Evolutionary conservation across 441 rosid species (phyloP), one percentile per base, ranked within the genome.

Genomic region (Croton laevigatus): DNA sequence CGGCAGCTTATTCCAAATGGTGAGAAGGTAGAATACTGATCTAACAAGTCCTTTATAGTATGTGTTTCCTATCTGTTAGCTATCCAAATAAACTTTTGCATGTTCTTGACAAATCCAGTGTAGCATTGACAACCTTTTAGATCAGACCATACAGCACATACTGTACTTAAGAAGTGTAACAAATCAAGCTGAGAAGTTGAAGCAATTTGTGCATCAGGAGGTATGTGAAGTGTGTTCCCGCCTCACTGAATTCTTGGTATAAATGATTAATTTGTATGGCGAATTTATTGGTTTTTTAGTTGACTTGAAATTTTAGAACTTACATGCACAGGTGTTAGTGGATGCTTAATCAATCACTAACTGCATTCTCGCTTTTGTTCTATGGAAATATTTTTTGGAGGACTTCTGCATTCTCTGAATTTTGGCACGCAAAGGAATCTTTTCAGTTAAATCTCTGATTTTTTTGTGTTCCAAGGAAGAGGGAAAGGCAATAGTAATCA

Each of bases 51-150:
- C 17, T 13, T 22, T 16, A 14, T 51, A 11, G 14, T 44, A 17
- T 16, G 11, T 62, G 8, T 38, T 54, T 59, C 37, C 23, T 34
- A n/a, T 38, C 42, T 4, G 65, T 27, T 14, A 54, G 2, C 34
- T 37, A 6, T 42, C 57, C 23, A 37, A 36, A 36, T 13, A 48
- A 52, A 19, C 49, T 69, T 46, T 62, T 5, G n/a, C 27, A 0
- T 48, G 23, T 46, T 53, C 58, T 65, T 79, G 72, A 46, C 22
- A 55, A 69, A 66, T 76, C 13, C 91, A 87, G 94, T 84, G 87
- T 72, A 89, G 94, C 87, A 89, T 89, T 37, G 94, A 89, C 63
- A 79, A 81, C 68, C 94, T 89, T 62, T 80, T 89, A 19, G 90
- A 82, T 53, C 77, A 62, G 59, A 84, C 94, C 8, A 65, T 84